Evolutionary conservation across 2,329 filamentous ascomycete species (phyloP), one percentile per base, ranked within the genome.

Genomic region (Triangularia setosa): DNA sequence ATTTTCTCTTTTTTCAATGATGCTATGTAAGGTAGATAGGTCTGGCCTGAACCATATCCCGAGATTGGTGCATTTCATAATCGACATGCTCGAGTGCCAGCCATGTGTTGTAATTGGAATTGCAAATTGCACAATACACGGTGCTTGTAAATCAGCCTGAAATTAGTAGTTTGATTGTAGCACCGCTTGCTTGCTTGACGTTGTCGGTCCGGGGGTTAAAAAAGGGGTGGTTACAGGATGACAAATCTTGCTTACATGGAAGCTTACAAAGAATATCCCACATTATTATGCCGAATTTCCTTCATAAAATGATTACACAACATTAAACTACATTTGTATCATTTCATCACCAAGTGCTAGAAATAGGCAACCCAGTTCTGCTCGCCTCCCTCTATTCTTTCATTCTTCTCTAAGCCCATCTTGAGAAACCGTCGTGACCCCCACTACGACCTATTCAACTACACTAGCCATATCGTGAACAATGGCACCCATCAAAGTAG

Each of bases 401-500:
- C 16, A 24, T 6, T 24, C 24, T 24, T 24, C 14, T 54, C 24
- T 25, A 23, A 54, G 21, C 24, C 4, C 21, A 54, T 24, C 16
- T 25, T 28, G 27, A n/a, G n/a, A 28, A 28, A 4, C 27, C 4
- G 11, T 30, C 11, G 27, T 6, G 11, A 8, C 27, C 27, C n/a
- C n/a, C n/a, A n/a, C n/a, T n/a, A n/a, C n/a, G n/a, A n/a, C n/a
- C n/a, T n/a, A n/a, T n/a, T n/a, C n/a, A n/a, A n/a, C n/a, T n/a
- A n/a, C n/a, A n/a, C n/a, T n/a, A n/a, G n/a, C n/a, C n/a, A n/a
- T n/a, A n/a, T 28, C 9, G 27, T 33, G 2, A 6, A 9, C 7
- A 25, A 82, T 84, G 80, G 71, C 81, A 40, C 82, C 79, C 9
- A 84, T 87, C 64, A 81, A 83, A 60, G 74, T 84, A 16, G 86